These are phyloP conservation scores for Blastocystis sp. DNA, from an alignment of 352 stramenopile genomes.

Conservation along the genomic window DNA sequence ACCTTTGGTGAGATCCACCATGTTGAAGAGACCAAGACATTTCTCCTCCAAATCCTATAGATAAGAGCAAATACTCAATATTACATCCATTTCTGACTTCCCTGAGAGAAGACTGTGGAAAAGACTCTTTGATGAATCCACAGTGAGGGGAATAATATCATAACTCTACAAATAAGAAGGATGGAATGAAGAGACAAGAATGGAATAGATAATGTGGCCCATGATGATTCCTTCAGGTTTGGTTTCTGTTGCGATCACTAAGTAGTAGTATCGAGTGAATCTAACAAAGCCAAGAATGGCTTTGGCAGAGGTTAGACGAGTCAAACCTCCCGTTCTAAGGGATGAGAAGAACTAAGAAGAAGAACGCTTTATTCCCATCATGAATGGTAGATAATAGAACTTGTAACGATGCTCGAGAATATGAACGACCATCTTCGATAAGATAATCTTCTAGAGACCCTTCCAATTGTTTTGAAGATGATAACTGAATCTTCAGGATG, in stretches of 20 bases:
- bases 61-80: slow-evolving; percentile 64
- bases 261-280: slow-evolving; percentile 95
- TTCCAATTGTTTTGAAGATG: background rate
- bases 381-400: slow-evolving; percentile 63
- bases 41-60: slow-evolving; percentile 68
- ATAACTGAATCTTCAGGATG: slow-evolving; percentile 20
- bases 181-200: slow-evolving; percentile 68
- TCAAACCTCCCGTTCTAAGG: slow-evolving; percentile 42
- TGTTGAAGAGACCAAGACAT: slow-evolving; percentile 92
- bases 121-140: slow-evolving; percentile 65
- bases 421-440: slow-evolving; percentile 61
- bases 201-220: slow-evolving; percentile 89
- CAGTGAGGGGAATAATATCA: slow-evolving; percentile 63
- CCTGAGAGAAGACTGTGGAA: slow-evolving; percentile 70
- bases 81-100: slow-evolving; percentile 69
- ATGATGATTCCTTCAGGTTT: slow-evolving; percentile 89
- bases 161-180: slow-evolving; percentile 47
- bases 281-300: slow-evolving; percentile 92
- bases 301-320: slow-evolving; percentile 76
- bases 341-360: slow-evolving; percentile 48
- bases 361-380: slow-evolving; percentile 63
- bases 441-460: slow-evolving; percentile 61
- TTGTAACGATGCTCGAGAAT: slow-evolving; percentile 59
- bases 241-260: slow-evolving; percentile 90
- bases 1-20: slow-evolving; percentile 95